Evolutionary conservation across 1,284 basidiomycete species (phyloP).

Genomic region (Phlebopus sp.): DNA sequence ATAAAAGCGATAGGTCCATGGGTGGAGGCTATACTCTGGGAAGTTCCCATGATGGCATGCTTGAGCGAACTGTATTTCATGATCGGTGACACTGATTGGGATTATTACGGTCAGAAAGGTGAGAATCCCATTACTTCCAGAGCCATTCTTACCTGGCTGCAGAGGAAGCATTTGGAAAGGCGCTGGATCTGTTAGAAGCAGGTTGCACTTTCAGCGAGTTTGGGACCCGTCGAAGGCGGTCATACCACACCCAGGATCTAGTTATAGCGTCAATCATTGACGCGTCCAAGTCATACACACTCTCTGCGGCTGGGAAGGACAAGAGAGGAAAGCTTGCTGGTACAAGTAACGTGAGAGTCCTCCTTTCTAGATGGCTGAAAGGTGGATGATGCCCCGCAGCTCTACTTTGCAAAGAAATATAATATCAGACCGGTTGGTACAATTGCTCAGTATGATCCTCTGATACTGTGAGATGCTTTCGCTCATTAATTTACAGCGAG

Average conservation of each 20-base stretch:
- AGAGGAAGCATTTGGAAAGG: conserved; percentile 74
- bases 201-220: conserved; percentile 89
- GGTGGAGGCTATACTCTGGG: conserved; percentile 92
- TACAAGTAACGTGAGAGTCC: conserved; percentile 75
- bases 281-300: conserved; percentile 49
- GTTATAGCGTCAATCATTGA: conserved; percentile 71
- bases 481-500: conserved; percentile 51
- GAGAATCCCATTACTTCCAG: conserved; percentile 11
- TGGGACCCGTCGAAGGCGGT: conserved; percentile 86
- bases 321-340: conserved; percentile 66
- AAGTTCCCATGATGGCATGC: conserved; percentile 92
- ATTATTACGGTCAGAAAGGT: conserved; percentile 78
- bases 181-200: conserved; percentile 57
- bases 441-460: conserved; percentile 73
- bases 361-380: not conserved
- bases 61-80: conserved; percentile 78
- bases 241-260: conserved; percentile 76
- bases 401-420: conserved; percentile 78
- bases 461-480: not conserved
- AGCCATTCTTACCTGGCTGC: conserved; percentile 6
- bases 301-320: conserved; percentile 22
- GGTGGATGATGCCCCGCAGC: conserved; percentile 40
- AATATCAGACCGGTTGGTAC: conserved; percentile 73
- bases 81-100: conserved; percentile 79
- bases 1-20: conserved; percentile 79